Evolutionary conservation across 2,329 filamentous ascomycete genomes (phyloP), one percentile per base, ranked within the genome.

Genomic region (Aspergillus sp.): DNA sequence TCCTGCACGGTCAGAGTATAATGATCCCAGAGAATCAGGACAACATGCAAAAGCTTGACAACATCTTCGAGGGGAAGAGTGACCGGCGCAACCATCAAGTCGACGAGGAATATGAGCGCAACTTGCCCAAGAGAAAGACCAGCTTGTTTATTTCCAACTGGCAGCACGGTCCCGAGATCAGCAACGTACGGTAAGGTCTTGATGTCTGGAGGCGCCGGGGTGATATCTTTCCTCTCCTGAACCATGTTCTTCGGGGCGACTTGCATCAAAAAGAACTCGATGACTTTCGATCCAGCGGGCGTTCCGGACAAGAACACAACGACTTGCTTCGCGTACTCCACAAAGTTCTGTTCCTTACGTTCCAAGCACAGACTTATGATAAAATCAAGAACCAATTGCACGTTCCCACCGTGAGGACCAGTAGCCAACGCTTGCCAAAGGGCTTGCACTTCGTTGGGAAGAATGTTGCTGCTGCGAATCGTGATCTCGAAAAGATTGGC

Each of bases 191-290:
- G 94, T 33, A 97, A 76, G 47, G 82, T 81, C 53, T 79, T 80
- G 49, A 86, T 82, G 65, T 96, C 92, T 0, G 87, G 81, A 2
- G 90, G 73, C 20, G 71, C 64, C 2, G 71, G 89, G 9, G 84
- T 83, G 14, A 85, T 75, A 1, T 84, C 80, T 70, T 93, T 95
- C 66, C 95, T 89, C 60, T 89, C 88, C 9, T 91, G 90, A 9
- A 96, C 91, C 93, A 99, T 97, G n/a, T 91, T 89, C 69, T 94
- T 95, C 1, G 95, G 93, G 0, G 85, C 89, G 56, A 99, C 91
- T 59, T 96, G 91, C 72, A 95, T 81, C 24, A 97, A 77, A 50
- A 99, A 79, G 61, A 96, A 96, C 59, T 99, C 94, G 10, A 99
- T 87, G 3, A 99, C 92, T 65, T 95, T 95, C 45, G 89, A 87